A percentile compares a stretch with the other conserved stretches of the same genome.
Conservation (phyloP, 495 filamentous ascomycete genomes). For the Arthonia radiata region DNA sequence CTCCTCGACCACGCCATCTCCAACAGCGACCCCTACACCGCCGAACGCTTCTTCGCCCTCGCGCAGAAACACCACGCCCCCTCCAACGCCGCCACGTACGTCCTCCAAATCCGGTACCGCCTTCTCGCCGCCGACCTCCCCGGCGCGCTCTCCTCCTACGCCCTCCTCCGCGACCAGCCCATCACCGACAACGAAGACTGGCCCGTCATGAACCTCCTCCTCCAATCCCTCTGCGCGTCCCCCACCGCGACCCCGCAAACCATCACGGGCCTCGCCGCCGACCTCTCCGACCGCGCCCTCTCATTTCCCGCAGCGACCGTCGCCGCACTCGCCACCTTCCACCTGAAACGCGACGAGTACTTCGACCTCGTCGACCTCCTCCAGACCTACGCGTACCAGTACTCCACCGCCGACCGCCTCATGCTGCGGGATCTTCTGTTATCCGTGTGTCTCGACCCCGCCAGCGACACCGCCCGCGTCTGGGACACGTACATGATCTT, state of each 20-base stretch:
- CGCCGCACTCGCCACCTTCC: conserved; percentile 37
- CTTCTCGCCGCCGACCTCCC: conserved; percentile 42
- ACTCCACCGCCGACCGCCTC: conserved; percentile 35
- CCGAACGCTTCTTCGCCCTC: conserved; percentile 43
- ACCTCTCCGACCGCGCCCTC: conserved; percentile 45
- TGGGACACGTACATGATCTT: conserved; percentile 72
- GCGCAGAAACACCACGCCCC: conserved; percentile 33
- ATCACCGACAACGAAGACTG: conserved; percentile 28
- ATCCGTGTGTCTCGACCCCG: conserved; percentile 34
- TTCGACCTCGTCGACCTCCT: conserved; percentile 58
- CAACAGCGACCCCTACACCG: conserved; percentile 41
- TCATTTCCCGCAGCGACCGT: conserved; percentile 48
- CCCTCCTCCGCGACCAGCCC: conserved; percentile 29
- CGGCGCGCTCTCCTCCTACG: conserved; percentile 36
- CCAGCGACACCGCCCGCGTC: conserved; percentile 30
- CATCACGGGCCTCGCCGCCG: conserved; percentile 47
- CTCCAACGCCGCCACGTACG: conserved; percentile 37
- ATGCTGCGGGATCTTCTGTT: conserved; percentile 37
- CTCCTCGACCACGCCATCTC: conserved; percentile 51
- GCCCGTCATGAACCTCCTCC: conserved; percentile 44
- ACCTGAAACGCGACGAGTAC: conserved; percentile 47
- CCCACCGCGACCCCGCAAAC: conserved; percentile 31
- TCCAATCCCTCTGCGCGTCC: conserved; percentile 40
- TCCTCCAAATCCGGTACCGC: conserved; percentile 52
- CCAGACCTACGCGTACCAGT: conserved; percentile 35